These are phyloP conservation scores for Lentinus tigrinus DNA, from an alignment of 768 basidiomycete genomes.

Conservation along the genomic window DNA sequence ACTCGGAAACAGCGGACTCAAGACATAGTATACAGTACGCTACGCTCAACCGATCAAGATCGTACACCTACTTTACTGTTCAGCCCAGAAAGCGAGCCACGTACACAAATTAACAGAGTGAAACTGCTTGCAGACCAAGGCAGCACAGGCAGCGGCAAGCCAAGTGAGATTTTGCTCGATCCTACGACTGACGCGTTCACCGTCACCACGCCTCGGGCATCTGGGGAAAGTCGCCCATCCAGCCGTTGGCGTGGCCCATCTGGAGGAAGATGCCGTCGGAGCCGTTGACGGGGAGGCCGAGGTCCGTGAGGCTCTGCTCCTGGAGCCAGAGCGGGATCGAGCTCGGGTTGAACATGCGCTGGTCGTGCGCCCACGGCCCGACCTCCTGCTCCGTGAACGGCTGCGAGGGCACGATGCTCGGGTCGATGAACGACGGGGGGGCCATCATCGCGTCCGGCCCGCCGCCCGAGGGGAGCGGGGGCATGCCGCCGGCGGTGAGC, in stretches of 20 bases:
- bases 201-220: slow-evolving; percentile 85
- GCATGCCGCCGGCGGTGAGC: slow-evolving; percentile 34
- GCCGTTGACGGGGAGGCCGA: slow-evolving; percentile 89
- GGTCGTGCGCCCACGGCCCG: slow-evolving; percentile 40
- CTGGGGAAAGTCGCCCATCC: slow-evolving; percentile 71
- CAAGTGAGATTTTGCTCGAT: no score
- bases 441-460: slow-evolving; percentile 43
- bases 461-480: neutral
- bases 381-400: slow-evolving; percentile 87
- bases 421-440: slow-evolving; percentile 53
- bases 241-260: slow-evolving; percentile 66
- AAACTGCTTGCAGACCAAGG: neutral
- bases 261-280: slow-evolving; percentile 89
- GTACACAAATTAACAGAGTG: no score
- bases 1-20: neutral
- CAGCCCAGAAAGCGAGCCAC: neutral
- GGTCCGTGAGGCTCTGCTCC: slow-evolving; percentile 88
- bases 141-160: no score
- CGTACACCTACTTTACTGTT: slow-evolving; percentile 4
- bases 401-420: slow-evolving; percentile 38
- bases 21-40: neutral
- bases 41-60: neutral
- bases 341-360: slow-evolving; percentile 68
- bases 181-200: no score
- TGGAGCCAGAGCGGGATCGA: slow-evolving; percentile 91